Evolutionary conservation across 108 stramenopile species (phyloP).

Genomic region (Aurantiochytrium sp.): DNA sequence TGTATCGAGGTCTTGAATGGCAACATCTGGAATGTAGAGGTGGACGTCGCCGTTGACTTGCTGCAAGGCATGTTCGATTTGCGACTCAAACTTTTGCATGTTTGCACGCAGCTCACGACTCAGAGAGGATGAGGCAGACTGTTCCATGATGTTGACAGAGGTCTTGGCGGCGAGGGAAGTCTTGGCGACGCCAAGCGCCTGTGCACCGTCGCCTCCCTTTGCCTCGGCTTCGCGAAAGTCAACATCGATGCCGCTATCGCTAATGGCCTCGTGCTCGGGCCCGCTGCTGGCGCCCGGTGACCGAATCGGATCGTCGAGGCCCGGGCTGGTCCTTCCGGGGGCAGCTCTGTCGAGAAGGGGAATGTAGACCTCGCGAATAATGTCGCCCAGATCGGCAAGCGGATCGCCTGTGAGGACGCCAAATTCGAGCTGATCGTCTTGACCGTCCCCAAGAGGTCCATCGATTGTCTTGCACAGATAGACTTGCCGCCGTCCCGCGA

Average conservation of each 20-base stretch:
- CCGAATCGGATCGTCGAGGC: background rate
- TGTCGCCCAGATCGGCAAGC: background rate
- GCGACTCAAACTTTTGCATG: slow-evolving; percentile 42
- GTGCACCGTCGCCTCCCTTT: background rate
- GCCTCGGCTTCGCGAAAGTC: background rate
- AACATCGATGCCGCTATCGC: too few relatives aligned
- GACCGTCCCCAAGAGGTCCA: background rate
- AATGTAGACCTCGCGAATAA: background rate
- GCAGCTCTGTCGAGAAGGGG: background rate
- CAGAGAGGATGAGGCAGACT: background rate
- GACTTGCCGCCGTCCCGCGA: background rate
- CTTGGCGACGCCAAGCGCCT: background rate
- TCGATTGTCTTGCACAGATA: background rate
- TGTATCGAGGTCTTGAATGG: slow-evolving; percentile 25
- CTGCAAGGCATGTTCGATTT: slow-evolving; percentile 39
- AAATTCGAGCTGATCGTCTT: background rate
- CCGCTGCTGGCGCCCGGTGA: background rate
- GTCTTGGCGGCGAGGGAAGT: background rate
- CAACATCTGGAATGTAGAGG: slow-evolving; percentile 45
- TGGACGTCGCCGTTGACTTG: slow-evolving; percentile 52
- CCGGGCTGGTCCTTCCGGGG: background rate
- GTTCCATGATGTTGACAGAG: background rate
- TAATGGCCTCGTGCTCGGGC: too few relatives aligned
- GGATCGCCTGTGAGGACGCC: slow-evolving; percentile 6
- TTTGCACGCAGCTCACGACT: slow-evolving; percentile 40